Evolutionary conservation across 495 filamentous ascomycete genomes (phyloP), one percentile per base, ranked within the genome.

Genomic region (Talaromyces adpressus): DNA sequence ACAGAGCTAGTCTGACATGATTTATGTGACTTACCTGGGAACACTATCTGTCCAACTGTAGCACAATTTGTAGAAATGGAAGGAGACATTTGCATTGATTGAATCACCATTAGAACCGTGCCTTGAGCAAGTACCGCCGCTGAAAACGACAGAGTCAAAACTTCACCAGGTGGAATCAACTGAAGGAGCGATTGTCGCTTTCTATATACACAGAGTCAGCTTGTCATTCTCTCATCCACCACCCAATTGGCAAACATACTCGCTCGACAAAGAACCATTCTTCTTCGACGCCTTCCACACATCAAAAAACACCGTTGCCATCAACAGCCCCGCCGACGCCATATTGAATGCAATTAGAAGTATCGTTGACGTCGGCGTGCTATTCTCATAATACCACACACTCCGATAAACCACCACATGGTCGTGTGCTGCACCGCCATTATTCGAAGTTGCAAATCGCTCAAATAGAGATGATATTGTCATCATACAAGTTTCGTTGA

Each of bases 121-220:
- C 72, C 74, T 68, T 77, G 75, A 62, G 71, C 64, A 23, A 72
- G 61, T 57, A 75, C 69, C 41, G 72, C 73, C 16, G 69, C 63
- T 9, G 75, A 61, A n/a, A 75, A 53, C 11, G 72, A 61, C 25
- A 77, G 62, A 45, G 75, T 73, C 47, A 76, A 67, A 9, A 72
- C 69, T 59, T 77, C 75, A 20, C 73, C 72, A 30, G 75, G 72
- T 61, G 75, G 75, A 39, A 77, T 70, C 22, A 22, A 67, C 1
- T 27, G 32, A 63, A 67, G 18, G 0, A 58, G 36, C 18, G 22
- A 14, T 16, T 53, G 47, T 22, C 23, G 18, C 22, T 41, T 66
- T 45, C 63, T 59, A 41, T 12, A 6, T 16, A 14, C n/a, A 1
- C 3, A 6, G n/a, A 3, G 56, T 22, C n/a, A 64, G 34, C 4